A percentile compares a stretch with the other conserved stretches of the same genome.
Conservation (phyloP, 805 yeast species). For the Candida golubevii region DNA sequence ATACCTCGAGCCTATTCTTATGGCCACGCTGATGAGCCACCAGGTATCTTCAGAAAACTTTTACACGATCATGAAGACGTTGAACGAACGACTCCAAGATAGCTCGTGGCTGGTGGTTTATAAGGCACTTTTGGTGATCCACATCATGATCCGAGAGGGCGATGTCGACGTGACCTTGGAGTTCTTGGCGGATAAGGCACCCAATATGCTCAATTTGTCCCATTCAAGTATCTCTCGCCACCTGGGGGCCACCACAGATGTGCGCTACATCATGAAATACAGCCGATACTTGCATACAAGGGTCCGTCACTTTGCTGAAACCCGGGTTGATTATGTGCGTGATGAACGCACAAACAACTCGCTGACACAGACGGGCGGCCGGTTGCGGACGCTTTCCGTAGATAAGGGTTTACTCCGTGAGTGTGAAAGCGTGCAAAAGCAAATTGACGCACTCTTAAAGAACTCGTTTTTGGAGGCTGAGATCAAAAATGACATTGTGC, state of each 20-base stretch:
- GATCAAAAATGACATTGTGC: constrained; percentile 74
- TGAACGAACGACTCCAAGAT: constrained; percentile 63
- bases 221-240: constrained; percentile 35
- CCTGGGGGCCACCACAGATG: constrained; percentile 42
- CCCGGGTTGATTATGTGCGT: constrained; percentile 73
- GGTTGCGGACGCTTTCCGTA: constrained; percentile 60
- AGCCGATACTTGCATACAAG: constrained; percentile 65
- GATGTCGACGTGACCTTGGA: constrained; percentile 68
- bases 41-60: constrained; percentile 47
- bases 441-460: constrained; percentile 68
- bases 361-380: constrained; percentile 49
- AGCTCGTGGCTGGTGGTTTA: constrained; percentile 88
- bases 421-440: constrained; percentile 78
- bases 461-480: constrained; percentile 78
- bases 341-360: constrained; percentile 50
- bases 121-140: constrained; percentile 79
- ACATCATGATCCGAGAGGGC: constrained; percentile 91
- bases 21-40: constrained; percentile 55
- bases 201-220: constrained; percentile 46
- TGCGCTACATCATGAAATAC: constrained; percentile 59
- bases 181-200: constrained; percentile 47
- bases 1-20: constrained; percentile 87
- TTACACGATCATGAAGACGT: constrained; percentile 60
- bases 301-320: constrained; percentile 61
- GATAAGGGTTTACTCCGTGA: constrained; percentile 81